phyloP scores from a whole-genome alignment of 2,329 filamentous ascomycete species.

The Bimuria novae-zelandiae region DNA sequence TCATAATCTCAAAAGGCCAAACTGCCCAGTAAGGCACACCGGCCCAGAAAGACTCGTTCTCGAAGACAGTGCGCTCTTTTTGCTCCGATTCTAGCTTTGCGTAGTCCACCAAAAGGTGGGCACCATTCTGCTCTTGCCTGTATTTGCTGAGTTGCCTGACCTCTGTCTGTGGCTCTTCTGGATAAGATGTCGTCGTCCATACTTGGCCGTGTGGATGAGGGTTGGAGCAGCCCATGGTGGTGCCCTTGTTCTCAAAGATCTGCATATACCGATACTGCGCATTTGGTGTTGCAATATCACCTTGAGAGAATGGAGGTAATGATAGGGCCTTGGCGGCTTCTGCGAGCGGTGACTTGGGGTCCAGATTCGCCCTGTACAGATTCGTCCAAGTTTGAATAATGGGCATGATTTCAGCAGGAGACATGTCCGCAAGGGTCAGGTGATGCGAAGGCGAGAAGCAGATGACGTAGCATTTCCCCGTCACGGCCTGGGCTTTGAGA shows the following conservation, averaged over 20 bases:
- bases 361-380: constrained; percentile 82
- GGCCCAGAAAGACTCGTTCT: constrained; percentile 82
- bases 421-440: constrained; percentile 89
- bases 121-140: constrained; percentile 69
- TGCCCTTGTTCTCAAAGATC: constrained; percentile 98
- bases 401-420: constrained; percentile 74
- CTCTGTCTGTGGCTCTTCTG: constrained; percentile 86
- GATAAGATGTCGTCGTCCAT: constrained; percentile 90
- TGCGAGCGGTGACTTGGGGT: constrained; percentile 69
- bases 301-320: constrained; percentile 53
- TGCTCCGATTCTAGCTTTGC: constrained; percentile 80
- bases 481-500: constrained; percentile 82
- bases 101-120: constrained; percentile 84
- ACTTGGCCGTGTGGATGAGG: constrained; percentile 96
- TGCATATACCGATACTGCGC: constrained; percentile 96
- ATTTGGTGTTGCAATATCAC: constrained; percentile 58
- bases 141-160: constrained; percentile 80
- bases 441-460: constrained; percentile 93
- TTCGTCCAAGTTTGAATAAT: constrained; percentile 90
- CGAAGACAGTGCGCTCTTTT: constrained; percentile 82
- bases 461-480: constrained; percentile 94
- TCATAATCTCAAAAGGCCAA: constrained; percentile 96
- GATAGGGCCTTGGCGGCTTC: constrained; percentile 52
- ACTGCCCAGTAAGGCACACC: constrained; percentile 97
- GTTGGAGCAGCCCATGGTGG: constrained; percentile 98